Evolutionary conservation across 1,139 yeast genomes (phyloP).

Genomic region (Ashbya aceris): DNA sequence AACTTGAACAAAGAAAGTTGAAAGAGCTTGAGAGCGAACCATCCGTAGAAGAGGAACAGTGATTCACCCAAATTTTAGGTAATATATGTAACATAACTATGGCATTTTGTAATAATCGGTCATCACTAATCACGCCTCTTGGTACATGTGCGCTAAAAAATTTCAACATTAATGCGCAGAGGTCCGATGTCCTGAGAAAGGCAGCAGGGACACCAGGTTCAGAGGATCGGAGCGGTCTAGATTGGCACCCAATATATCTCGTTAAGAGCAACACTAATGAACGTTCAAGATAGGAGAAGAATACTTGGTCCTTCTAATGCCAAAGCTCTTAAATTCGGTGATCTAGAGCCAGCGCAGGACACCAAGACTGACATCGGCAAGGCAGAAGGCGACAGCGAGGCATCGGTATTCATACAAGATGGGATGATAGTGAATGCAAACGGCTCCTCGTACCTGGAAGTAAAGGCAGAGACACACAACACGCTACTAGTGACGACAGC

Average conservation of each 20-base stretch:
- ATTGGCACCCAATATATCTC: too few relatives aligned
- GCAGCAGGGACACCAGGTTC: too few relatives aligned
- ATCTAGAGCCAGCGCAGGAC: conserved; percentile 14
- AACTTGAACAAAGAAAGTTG: conserved; percentile 28
- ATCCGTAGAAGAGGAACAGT: conserved; percentile 12
- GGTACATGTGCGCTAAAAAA: too few relatives aligned
- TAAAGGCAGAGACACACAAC: conserved; percentile 38
- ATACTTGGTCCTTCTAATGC: conserved; percentile 58
- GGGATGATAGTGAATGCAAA: conserved; percentile 64
- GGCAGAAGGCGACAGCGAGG: conserved; percentile 13
- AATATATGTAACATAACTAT: too few relatives aligned
- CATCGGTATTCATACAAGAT: conserved; percentile 37
- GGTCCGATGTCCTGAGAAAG: too few relatives aligned
- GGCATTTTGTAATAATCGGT: too few relatives aligned
- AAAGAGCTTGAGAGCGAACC: conserved; percentile 32
- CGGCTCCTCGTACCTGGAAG: conserved; percentile 76
- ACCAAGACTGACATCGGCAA: conserved; percentile 4
- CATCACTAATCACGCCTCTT: too few relatives aligned
- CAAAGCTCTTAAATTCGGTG: conserved; percentile 38
- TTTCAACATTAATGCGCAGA: too few relatives aligned
- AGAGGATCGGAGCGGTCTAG: too few relatives aligned
- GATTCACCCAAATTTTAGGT: too few relatives aligned
- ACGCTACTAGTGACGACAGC: conserved; percentile 53
- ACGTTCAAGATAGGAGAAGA: conserved; percentile 58
- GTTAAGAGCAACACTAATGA: conserved; percentile 25